A percentile compares a stretch with the other conserved stretches of the same genome.
phyloP scores from a whole-genome alignment of 495 filamentous ascomycete genomes.

The Penicillium egyptiacum region DNA sequence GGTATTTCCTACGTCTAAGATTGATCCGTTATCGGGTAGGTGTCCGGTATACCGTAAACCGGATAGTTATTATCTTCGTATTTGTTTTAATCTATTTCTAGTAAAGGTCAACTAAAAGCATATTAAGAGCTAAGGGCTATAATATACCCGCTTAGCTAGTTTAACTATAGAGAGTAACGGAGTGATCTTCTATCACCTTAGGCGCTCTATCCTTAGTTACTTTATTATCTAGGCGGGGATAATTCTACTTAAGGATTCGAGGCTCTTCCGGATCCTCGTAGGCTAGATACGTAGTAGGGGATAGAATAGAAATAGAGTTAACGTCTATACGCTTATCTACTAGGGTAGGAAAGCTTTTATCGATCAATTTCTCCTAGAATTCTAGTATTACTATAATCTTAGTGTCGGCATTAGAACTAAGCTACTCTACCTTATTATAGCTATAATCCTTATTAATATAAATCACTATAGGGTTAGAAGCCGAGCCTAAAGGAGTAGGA shows the following conservation, averaged over 20 bases:
- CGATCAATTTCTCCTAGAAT: background rate
- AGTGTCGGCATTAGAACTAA: background rate
- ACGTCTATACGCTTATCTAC: background rate
- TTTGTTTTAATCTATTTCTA: background rate
- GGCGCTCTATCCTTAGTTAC: background rate
- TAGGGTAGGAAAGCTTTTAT: background rate
- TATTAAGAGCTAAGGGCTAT: background rate
- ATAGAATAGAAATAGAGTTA: background rate
- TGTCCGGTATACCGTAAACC: background rate
- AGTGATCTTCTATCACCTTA: slow-evolving; percentile 1
- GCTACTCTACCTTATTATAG: background rate
- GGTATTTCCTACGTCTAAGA: background rate
- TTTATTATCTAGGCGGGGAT: background rate
- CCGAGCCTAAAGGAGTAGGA: background rate
- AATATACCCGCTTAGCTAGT: background rate
- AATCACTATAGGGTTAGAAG: slow-evolving; percentile 1
- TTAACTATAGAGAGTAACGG: background rate
- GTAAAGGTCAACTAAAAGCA: background rate
- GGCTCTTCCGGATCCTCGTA: background rate
- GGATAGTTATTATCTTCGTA: background rate
- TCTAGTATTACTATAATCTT: background rate
- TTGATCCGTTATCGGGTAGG: background rate
- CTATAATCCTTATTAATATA: background rate
- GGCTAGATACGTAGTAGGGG: background rate
- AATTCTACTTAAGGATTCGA: background rate